A percentile compares a stretch with the other conserved stretches of the same genome.
These are phyloP conservation scores for Kwoniella pini DNA, from an alignment of 768 basidiomycete genomes.

Conservation along the genomic window DNA sequence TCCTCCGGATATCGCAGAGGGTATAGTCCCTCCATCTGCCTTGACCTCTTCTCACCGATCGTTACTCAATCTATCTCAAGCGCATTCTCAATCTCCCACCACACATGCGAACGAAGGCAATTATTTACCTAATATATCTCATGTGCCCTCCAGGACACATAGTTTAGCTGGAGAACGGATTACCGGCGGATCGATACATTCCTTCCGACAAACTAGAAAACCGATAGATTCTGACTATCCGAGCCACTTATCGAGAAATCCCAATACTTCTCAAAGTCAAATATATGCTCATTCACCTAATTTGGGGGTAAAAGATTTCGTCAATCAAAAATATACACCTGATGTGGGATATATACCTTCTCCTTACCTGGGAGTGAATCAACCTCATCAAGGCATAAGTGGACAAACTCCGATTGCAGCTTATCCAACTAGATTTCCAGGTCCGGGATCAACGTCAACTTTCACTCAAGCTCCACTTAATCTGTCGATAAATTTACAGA, in stretches of 20 bases:
- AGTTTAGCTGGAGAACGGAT: constrained; percentile 23
- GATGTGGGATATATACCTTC: constrained; percentile 16
- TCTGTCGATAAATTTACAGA: constrained; percentile 39
- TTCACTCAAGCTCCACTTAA: constrained; percentile 29
- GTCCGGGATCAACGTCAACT: constrained; percentile 35
- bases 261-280: background rate
- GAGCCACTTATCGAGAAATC: background rate
- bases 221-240: background rate
- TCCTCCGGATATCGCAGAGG: constrained; percentile 41
- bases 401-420: constrained; percentile 26
- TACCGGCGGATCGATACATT: constrained; percentile 30
- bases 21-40: constrained; percentile 40
- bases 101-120: background rate
- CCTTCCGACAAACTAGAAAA: constrained; percentile 16
- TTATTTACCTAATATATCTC: background rate
- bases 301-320: constrained; percentile 21
- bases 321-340: constrained; percentile 16
- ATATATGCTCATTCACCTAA: constrained; percentile 10
- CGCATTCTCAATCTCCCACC: constrained; percentile 1
- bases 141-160: constrained; percentile 32
- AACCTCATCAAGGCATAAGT: background rate
- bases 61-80: constrained; percentile 33
- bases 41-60: constrained; percentile 39
- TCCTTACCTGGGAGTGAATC: constrained; percentile 17
- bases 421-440: constrained; percentile 25